Evolutionary conservation across 2,329 filamentous ascomycete genomes (phyloP).

Genomic region (Epichloe glyceriae): DNA sequence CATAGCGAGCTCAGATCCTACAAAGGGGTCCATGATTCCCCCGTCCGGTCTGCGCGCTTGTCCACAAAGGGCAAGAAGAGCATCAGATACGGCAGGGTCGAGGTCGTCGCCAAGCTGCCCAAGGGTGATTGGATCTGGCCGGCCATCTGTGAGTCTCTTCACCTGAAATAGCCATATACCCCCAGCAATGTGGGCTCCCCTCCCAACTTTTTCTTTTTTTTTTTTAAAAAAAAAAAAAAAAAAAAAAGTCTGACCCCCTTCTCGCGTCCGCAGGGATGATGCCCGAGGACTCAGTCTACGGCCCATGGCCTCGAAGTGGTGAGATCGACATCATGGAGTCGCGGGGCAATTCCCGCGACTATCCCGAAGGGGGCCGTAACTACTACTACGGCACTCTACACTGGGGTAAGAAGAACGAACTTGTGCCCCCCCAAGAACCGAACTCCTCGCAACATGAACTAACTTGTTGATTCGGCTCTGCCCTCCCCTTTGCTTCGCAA

Average conservation of each 20-base stretch:
- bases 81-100: constrained; percentile 23
- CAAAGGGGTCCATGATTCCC: constrained; percentile 33
- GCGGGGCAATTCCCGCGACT: constrained; percentile 26
- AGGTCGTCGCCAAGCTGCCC: constrained; percentile 40
- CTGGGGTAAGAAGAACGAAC: constrained; percentile 24
- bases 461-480: not conserved
- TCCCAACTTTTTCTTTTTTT: too few species aligned
- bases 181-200: too few species aligned
- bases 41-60: constrained; percentile 35
- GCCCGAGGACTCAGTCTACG: constrained; percentile 33
- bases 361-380: constrained; percentile 30
- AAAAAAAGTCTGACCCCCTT: too few species aligned
- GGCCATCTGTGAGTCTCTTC: constrained; percentile 22
- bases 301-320: constrained; percentile 36
- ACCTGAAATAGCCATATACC: too few species aligned
- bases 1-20: constrained; percentile 27
- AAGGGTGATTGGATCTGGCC: constrained; percentile 43
- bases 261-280: constrained; percentile 27
- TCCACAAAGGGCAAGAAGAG: constrained; percentile 19
- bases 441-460: not conserved
- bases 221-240: too few species aligned
- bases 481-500: not conserved
- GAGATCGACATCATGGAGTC: constrained; percentile 41
- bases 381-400: constrained; percentile 30
- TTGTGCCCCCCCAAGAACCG: too few species aligned